Evolutionary conservation across 2,329 filamentous ascomycete genomes (phyloP).

Genomic region (Aspergillus novoparasiticus): DNA sequence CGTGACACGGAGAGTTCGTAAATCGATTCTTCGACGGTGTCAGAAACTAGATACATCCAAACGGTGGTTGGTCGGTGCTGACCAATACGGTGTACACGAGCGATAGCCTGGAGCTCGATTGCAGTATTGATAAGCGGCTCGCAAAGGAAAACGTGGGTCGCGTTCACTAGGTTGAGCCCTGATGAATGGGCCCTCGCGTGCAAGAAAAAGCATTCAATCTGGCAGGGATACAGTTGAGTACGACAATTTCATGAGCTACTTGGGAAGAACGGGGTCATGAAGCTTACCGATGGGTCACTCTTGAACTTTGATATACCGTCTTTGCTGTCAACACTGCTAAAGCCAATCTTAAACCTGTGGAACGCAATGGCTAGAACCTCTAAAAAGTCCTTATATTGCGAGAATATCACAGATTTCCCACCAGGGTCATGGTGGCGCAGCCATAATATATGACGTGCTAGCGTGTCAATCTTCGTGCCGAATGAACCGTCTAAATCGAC

Average conservation of each 20-base stretch:
- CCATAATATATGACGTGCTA: slow-evolving; percentile 82
- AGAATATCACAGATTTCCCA: slow-evolving; percentile 91
- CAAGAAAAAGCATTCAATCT: slow-evolving; percentile 80
- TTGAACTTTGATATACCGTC: slow-evolving; percentile 77
- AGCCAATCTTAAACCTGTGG: slow-evolving; percentile 70
- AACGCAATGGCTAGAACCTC: slow-evolving; percentile 73
- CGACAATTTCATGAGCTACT: neutral
- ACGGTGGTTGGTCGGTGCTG: slow-evolving; percentile 86
- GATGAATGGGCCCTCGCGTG: slow-evolving; percentile 87
- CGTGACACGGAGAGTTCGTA: slow-evolving; percentile 82
- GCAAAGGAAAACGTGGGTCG: slow-evolving; percentile 90
- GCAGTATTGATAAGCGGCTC: slow-evolving; percentile 93
- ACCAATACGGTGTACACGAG: slow-evolving; percentile 91
- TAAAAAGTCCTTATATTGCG: slow-evolving; percentile 83
- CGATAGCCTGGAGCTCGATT: slow-evolving; percentile 91
- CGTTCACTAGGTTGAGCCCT: slow-evolving; percentile 88
- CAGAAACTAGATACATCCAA: slow-evolving; percentile 91
- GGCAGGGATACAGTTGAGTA: neutral
- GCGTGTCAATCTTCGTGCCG: slow-evolving; percentile 86
- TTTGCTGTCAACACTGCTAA: slow-evolving; percentile 67
- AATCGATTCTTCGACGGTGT: slow-evolving; percentile 89
- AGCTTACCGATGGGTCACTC: slow-evolving; percentile 60
- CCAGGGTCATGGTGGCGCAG: slow-evolving; percentile 80
- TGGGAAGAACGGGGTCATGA: neutral
- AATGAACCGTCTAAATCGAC: slow-evolving; percentile 75